Evolutionary conservation across 371 early-diverging fungal genomes (phyloP).

Genomic region (Apophysomyces elegans): DNA sequence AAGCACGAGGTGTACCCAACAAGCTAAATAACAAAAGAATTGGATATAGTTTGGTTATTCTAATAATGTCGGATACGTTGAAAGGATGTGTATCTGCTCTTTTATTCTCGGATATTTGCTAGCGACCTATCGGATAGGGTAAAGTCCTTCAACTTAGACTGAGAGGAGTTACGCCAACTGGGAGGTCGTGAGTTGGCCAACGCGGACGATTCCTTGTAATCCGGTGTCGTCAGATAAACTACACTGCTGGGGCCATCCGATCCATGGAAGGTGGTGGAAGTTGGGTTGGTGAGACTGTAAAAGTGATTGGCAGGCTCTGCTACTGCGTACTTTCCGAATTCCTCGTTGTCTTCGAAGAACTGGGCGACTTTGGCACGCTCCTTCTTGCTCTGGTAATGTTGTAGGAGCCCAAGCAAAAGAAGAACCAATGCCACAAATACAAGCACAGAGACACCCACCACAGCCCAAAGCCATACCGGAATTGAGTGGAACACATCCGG

Average conservation of each 20-base stretch:
- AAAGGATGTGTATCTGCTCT: background rate
- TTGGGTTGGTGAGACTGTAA: background rate
- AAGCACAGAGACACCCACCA: slow-evolving; percentile 35
- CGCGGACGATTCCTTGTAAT: slow-evolving; percentile 40
- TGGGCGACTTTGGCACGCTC: slow-evolving; percentile 44
- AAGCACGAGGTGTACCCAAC: too few relatives aligned
- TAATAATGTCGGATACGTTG: background rate
- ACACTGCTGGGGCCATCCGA: slow-evolving; percentile 29
- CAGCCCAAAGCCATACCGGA: slow-evolving; percentile 47
- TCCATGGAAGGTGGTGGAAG: background rate
- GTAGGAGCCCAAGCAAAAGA: slow-evolving; percentile 41
- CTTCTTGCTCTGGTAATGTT: slow-evolving; percentile 49
- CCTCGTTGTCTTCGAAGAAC: slow-evolving; percentile 51
- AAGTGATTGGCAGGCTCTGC: slow-evolving; percentile 12
- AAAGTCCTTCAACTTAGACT: slow-evolving; percentile 1
- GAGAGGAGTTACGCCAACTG: slow-evolving; percentile 26
- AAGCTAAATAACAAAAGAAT: too few relatives aligned
- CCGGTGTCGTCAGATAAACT: slow-evolving; percentile 42
- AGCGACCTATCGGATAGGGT: background rate
- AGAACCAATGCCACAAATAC: slow-evolving; percentile 41
- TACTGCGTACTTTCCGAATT: slow-evolving; percentile 49
- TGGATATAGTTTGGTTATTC: too few relatives aligned
- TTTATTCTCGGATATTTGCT: background rate
- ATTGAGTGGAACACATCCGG: slow-evolving; percentile 50
- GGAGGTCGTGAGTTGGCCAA: slow-evolving; percentile 21